Evolutionary conservation across 1,139 yeast genomes (phyloP).

Genomic region (Candida gigantensis): DNA sequence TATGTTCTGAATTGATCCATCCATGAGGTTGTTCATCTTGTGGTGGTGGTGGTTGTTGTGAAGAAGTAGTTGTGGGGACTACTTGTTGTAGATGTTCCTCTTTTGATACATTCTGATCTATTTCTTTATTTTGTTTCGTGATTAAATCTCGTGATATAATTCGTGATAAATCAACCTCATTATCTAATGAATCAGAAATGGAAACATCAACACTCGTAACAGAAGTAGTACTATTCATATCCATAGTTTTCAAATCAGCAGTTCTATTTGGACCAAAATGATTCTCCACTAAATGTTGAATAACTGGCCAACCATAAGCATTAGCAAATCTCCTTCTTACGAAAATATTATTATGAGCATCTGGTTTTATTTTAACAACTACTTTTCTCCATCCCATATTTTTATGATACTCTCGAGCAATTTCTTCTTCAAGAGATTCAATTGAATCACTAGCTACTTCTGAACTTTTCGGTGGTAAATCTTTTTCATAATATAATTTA

Average conservation of each 20-base stretch:
- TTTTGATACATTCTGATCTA: slow-evolving; percentile 25
- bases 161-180: slow-evolving; percentile 29
- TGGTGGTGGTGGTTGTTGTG: neutral
- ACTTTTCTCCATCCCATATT: slow-evolving; percentile 92
- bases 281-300: slow-evolving; percentile 67
- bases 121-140: slow-evolving; percentile 33
- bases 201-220: neutral
- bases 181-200: slow-evolving; percentile 31
- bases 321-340: slow-evolving; percentile 89
- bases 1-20: slow-evolving; percentile 57
- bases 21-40: slow-evolving; percentile 10
- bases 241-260: slow-evolving; percentile 9
- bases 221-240: slow-evolving; percentile 2
- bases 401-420: slow-evolving; percentile 87
- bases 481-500: slow-evolving; percentile 38
- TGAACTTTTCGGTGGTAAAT: slow-evolving; percentile 24
- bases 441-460: slow-evolving; percentile 17
- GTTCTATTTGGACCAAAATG: slow-evolving; percentile 25
- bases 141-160: slow-evolving; percentile 40
- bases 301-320: slow-evolving; percentile 95
- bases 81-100: slow-evolving; percentile 11
- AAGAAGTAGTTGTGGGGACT: too few species aligned
- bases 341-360: slow-evolving; percentile 91
- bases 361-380: slow-evolving; percentile 80
- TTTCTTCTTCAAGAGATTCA: slow-evolving; percentile 64